These are phyloP conservation scores for Globisporangium parvum DNA, from an alignment of 352 stramenopile species.

Conservation along the genomic window DNA sequence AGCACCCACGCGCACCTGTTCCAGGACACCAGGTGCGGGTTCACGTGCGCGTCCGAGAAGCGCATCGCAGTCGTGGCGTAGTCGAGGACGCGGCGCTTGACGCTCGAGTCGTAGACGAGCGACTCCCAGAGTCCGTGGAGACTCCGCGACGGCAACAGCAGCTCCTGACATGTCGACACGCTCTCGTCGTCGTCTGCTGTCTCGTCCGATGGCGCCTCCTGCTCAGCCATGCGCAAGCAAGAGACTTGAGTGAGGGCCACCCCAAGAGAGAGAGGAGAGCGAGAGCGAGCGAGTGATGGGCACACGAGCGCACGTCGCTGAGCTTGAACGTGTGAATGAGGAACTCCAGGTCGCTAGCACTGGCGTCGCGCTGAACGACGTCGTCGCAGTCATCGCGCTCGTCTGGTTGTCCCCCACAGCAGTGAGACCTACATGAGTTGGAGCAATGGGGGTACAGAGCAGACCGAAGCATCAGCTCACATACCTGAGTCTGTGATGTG, in stretches of 20 bases:
- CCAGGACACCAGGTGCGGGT: constrained; percentile 86
- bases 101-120: constrained; percentile 74
- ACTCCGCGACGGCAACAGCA: constrained; percentile 51
- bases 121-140: constrained; percentile 79
- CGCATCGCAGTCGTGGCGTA: constrained; percentile 88
- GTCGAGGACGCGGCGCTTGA: constrained; percentile 82
- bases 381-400: not conserved
- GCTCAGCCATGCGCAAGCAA: constrained; percentile 1
- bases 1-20: constrained; percentile 68
- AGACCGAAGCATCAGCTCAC: not conserved
- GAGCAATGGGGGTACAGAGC: too few species aligned
- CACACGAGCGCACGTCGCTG: constrained; percentile 32
- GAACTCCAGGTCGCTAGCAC: constrained; percentile 21
- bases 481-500: constrained; percentile 37
- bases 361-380: constrained; percentile 10
- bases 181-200: constrained; percentile 77
- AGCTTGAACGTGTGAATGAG: constrained; percentile 72
- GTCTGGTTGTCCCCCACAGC: too few species aligned
- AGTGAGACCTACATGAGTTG: too few species aligned
- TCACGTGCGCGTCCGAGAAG: constrained; percentile 85
- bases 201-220: constrained; percentile 68
- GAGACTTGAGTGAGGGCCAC: not conserved
- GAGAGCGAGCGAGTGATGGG: too few species aligned
- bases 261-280: not conserved
- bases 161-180: constrained; percentile 73